Conservation (phyloP, 495 filamentous ascomycete species). For the Xylaria scruposa region DNA sequence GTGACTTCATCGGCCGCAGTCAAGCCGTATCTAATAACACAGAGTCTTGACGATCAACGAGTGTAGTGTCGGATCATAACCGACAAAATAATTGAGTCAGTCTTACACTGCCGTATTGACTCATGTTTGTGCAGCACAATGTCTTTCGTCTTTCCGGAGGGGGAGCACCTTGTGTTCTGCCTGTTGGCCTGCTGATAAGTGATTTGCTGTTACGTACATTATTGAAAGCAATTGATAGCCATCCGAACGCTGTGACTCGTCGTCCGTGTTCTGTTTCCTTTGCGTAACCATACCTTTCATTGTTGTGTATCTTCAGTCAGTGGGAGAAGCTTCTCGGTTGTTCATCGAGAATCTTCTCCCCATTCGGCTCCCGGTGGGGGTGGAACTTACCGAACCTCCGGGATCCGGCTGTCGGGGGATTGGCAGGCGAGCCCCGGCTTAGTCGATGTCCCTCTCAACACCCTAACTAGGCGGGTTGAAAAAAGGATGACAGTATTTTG, state of each 20-base stretch:
- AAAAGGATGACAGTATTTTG: too few relatives aligned
- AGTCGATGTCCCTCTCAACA: neutral
- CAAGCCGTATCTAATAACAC: neutral
- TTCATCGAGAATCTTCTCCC: neutral
- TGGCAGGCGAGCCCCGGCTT: neutral
- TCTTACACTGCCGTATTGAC: neutral
- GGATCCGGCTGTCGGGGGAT: conserved; percentile 7
- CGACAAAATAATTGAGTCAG: neutral
- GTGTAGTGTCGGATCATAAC: neutral
- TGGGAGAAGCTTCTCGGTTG: neutral
- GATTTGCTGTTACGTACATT: neutral
- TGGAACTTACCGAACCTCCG: conserved; percentile 8
- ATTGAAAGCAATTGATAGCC: neutral
- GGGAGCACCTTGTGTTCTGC: neutral
- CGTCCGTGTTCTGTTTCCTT: neutral
- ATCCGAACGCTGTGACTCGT: neutral
- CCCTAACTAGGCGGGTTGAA: too few relatives aligned
- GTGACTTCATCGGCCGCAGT: neutral
- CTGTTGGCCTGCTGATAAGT: neutral
- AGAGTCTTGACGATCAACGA: neutral
- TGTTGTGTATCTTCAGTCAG: neutral
- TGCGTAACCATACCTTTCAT: neutral
- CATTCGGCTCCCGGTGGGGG: neutral
- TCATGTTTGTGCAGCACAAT: neutral
- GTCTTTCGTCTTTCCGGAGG: neutral